A percentile compares a stretch with the other conserved stretches of the same genome.
Conservation (phyloP, 768 basidiomycete genomes). For the Auriscalpium orientale region DNA sequence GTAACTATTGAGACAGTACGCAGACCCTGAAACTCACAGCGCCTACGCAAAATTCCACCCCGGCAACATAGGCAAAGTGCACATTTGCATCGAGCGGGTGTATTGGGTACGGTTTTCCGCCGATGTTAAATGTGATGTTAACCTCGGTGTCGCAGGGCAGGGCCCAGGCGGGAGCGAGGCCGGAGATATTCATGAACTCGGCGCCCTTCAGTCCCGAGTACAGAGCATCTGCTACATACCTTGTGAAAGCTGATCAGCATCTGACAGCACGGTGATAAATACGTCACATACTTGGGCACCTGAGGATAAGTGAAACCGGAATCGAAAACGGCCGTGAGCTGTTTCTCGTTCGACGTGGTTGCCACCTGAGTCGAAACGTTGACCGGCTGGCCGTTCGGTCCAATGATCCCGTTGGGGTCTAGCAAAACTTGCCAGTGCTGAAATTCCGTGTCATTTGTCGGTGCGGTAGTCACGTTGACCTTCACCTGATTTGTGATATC, state of each 20-base stretch:
- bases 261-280: constrained; percentile 5
- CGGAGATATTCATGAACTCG: constrained; percentile 31
- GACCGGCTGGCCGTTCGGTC: constrained; percentile 50
- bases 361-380: constrained; percentile 37
- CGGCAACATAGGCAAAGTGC: constrained; percentile 14
- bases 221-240: constrained; percentile 46
- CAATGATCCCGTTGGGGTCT: constrained; percentile 55
- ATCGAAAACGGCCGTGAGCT: constrained; percentile 57
- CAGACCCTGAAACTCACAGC: constrained; percentile 29
- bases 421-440: constrained; percentile 65
- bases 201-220: constrained; percentile 51
- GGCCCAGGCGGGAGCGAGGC: constrained; percentile 45
- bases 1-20: not conserved
- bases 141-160: constrained; percentile 58
- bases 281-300: constrained; percentile 36
- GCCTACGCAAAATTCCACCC: constrained; percentile 29
- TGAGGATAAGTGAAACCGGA: constrained; percentile 65
- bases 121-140: constrained; percentile 59
- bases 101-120: constrained; percentile 46
- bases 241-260: constrained; percentile 22
- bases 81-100: constrained; percentile 56
- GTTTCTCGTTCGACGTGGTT: constrained; percentile 32
- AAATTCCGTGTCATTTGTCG: constrained; percentile 29
- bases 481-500: constrained; percentile 43
- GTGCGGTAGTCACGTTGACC: constrained; percentile 38